A percentile compares a stretch with the other conserved stretches of the same genome.
Conservation (phyloP, 345 rosid species). For the Lumnitzera racemosa region DNA sequence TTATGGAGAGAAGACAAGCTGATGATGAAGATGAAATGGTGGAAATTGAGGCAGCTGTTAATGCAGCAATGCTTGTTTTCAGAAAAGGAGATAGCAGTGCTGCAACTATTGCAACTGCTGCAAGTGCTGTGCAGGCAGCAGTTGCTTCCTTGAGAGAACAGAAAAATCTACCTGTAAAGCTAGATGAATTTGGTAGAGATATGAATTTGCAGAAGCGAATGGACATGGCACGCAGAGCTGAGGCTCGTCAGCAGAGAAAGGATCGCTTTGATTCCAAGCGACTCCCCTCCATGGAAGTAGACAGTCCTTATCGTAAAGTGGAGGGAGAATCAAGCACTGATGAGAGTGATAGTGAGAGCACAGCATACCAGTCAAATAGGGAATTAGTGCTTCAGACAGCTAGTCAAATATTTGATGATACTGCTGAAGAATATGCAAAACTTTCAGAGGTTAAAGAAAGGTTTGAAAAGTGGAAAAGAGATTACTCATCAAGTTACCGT, state of each 20-base stretch:
- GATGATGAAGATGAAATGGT: constrained; percentile 80
- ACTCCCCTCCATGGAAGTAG: constrained; percentile 60
- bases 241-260: constrained; percentile 70
- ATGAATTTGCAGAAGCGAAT: constrained; percentile 74
- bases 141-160: constrained; percentile 52
- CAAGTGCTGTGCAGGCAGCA: constrained; percentile 75
- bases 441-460: constrained; percentile 69
- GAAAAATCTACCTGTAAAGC: constrained; percentile 48
- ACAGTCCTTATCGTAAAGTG: constrained; percentile 45
- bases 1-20: constrained; percentile 72
- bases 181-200: constrained; percentile 98
- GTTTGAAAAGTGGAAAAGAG: constrained; percentile 84
- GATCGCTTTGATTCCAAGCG: constrained; percentile 62
- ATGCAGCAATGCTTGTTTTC: constrained; percentile 65
- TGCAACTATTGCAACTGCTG: constrained; percentile 55
- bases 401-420: constrained; percentile 77
- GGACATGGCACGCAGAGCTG: constrained; percentile 74
- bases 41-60: constrained; percentile 77
- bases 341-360: constrained; percentile 86
- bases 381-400: constrained; percentile 63
- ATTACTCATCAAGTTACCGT: constrained; percentile 59
- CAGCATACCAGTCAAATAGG: constrained; percentile 68
- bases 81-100: constrained; percentile 53
- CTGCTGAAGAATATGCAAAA: constrained; percentile 86
- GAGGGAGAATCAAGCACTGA: constrained; percentile 99